Base-by-base conservation (phyloP, 345 rosid genomes). In the Crucihimalaya himalaica region DNA sequence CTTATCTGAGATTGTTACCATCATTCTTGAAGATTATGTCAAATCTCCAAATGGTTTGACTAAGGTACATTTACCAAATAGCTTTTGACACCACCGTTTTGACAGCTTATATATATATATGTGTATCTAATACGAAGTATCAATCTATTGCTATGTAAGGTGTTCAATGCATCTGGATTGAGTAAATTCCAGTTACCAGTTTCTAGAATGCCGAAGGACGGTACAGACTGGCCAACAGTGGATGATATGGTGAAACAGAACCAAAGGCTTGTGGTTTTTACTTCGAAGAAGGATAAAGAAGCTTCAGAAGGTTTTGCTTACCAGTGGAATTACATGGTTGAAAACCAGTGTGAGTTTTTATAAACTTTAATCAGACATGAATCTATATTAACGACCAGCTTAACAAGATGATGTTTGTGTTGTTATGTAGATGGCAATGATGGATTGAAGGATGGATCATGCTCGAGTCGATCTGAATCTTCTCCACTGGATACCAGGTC, bases 1-100 rank as follows among this genome's bases (percentile, higher is more conserved):
- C 66, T 87, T 89, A 14, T 82, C 89, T 21, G 97, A 95, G 85
- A 89, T 95, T 21, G 84, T 92, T 73, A 95, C 99, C 11, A 89
- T 95, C 68, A 89, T 95, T 59, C 85, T 95, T 0, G 99, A 95
- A 83, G 99, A 95, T 77, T 95, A 95, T 54, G 99, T 95, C 70
- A 82, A 81, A 56, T 80, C 99, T 57, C 67, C 89, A 9, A 71
- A 74, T 6, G 99, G 97, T 4, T 81, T 95, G 75, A 92, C 84
- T 20, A 92, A 87, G 84, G 79, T 76, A 20, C 25, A 60, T 37
- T 31, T 40, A 19, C 2, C 52, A 13, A 7, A 50, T 34, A 21
- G 35, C 11, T 43, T 55, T 31, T 54, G 18, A 31, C 31, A 45
- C 13, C 27, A 48, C 43, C 13, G 15, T 16, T 47, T 43, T 55